These are phyloP conservation scores for Solanum bukasovii DNA, from an alignment of 257 asterid genomes.

Conservation along the genomic window DNA sequence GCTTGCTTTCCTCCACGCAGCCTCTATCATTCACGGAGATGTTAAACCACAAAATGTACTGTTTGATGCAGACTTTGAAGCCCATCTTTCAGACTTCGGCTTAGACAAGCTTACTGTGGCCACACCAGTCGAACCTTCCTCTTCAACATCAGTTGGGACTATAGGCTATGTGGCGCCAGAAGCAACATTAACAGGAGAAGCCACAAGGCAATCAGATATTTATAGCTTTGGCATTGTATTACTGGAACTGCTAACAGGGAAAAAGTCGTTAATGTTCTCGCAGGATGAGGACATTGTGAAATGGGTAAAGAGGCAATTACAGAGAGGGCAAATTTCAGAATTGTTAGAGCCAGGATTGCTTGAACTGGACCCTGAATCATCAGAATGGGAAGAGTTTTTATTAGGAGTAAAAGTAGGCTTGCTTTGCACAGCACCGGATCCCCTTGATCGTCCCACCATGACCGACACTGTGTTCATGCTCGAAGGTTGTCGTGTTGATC, in stretches of 20 bases:
- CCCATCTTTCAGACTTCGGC: conserved; percentile 62
- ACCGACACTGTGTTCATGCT: conserved; percentile 66
- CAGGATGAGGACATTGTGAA: conserved; percentile 59
- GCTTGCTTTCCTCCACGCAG: conserved; percentile 45
- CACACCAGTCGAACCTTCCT: conserved; percentile 29
- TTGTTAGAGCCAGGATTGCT: conserved; percentile 62
- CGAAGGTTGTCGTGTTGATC: conserved; percentile 62
- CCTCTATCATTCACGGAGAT: conserved; percentile 51
- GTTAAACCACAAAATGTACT: conserved; percentile 59
- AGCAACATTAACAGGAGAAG: conserved; percentile 26
- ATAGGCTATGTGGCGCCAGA: conserved; percentile 58
- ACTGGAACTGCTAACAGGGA: conserved; percentile 56
- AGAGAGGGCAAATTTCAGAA: conserved; percentile 66
- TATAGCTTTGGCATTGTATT: conserved; percentile 66
- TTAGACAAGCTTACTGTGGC: conserved; percentile 39
- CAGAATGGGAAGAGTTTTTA: conserved; percentile 77
- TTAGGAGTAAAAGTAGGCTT: conserved; percentile 68
- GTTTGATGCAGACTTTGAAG: conserved; percentile 71
- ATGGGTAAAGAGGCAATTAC: conserved; percentile 67
- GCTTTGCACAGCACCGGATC: conserved; percentile 69
- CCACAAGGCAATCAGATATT: conserved; percentile 43
- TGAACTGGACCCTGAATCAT: conserved; percentile 70
- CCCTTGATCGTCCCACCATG: conserved; percentile 58
- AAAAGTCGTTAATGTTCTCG: conserved; percentile 57
- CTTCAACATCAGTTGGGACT: conserved; percentile 43